phyloP scores from a whole-genome alignment of 2,329 filamentous ascomycete species.

The Tolypocladium ophioglossoides region DNA sequence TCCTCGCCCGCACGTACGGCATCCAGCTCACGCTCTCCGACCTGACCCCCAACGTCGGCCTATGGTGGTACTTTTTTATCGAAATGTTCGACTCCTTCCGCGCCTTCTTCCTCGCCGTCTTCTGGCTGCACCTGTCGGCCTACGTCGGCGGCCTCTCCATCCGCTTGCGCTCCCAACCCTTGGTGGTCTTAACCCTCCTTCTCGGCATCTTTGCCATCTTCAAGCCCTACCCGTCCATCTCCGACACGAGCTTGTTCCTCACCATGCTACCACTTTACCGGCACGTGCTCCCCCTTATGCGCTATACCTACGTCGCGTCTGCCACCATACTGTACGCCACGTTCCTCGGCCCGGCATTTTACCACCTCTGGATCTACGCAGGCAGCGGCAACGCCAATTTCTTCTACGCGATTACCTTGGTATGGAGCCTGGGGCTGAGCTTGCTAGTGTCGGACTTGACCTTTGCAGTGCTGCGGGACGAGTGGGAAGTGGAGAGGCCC shows the following conservation, averaged over 20 bases:
- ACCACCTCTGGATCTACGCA: slow-evolving; percentile 96
- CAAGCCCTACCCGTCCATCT: slow-evolving; percentile 91
- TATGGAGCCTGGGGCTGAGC: slow-evolving; percentile 87
- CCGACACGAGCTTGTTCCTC: slow-evolving; percentile 79
- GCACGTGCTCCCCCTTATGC: slow-evolving; percentile 89
- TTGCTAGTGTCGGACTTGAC: slow-evolving; percentile 79
- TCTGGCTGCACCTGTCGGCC: slow-evolving; percentile 88
- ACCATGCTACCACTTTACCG: slow-evolving; percentile 74
- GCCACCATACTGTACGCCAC: slow-evolving; percentile 79
- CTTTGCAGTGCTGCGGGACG: slow-evolving; percentile 82
- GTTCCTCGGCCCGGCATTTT: slow-evolving; percentile 87
- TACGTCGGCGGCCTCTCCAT: slow-evolving; percentile 83
- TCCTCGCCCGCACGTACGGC: slow-evolving; percentile 81
- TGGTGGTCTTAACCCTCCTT: slow-evolving; percentile 76
- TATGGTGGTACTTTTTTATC: slow-evolving; percentile 99
- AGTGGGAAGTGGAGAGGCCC: slow-evolving; percentile 86
- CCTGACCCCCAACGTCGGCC: slow-evolving; percentile 84
- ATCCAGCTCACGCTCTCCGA: slow-evolving; percentile 86
- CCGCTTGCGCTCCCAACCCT: slow-evolving; percentile 71
- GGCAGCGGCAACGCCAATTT: slow-evolving; percentile 98
- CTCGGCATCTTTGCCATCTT: slow-evolving; percentile 89
- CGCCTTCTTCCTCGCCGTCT: slow-evolving; percentile 92
- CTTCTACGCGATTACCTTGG: slow-evolving; percentile 98
- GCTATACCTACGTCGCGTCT: slow-evolving; percentile 81
- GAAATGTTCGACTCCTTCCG: slow-evolving; percentile 99